These are phyloP conservation scores for Lolium perenne DNA, from an alignment of 176 grass and related monocot species.

Conservation along the genomic window DNA sequence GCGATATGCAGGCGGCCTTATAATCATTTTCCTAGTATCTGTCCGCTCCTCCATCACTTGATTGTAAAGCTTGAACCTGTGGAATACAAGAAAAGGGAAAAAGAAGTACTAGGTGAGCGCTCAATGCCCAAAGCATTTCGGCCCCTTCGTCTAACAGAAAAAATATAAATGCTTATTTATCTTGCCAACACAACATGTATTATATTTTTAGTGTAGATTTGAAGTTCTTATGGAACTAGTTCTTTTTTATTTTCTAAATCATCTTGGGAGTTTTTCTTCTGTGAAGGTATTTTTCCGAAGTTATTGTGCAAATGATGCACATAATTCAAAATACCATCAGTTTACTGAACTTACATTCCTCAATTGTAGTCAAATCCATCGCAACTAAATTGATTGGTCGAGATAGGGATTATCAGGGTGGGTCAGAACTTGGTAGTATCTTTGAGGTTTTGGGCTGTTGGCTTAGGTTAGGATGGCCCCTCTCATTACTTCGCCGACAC, in stretches of 20 bases:
- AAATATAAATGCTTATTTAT: conserved; percentile 9
- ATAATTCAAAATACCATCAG: not conserved
- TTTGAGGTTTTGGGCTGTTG: conserved; percentile 4
- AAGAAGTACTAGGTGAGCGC: conserved; percentile 73
- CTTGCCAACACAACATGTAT: not conserved
- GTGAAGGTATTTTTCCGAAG: conserved; percentile 10
- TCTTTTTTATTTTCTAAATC: not conserved
- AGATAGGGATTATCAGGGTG: conserved; percentile 12
- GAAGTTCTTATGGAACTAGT: conserved; percentile 5
- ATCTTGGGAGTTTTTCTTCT: not conserved
- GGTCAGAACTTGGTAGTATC: not conserved
- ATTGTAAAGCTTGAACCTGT: conserved; percentile 79
- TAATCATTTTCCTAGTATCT: conserved; percentile 84
- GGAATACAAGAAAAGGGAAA: conserved; percentile 80
- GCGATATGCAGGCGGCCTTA: conserved; percentile 79
- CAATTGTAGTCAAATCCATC: conserved; percentile 22
- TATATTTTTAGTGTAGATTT: conserved; percentile 4
- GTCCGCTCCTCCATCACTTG: conserved; percentile 81
- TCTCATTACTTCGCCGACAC: not conserved
- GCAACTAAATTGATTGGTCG: not conserved
- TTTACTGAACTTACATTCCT: conserved; percentile 7
- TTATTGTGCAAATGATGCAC: not conserved
- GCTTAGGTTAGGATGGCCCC: conserved; percentile 1
- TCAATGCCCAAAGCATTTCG: not conserved
- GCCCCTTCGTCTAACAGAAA: not conserved